Conservation (phyloP, 805 yeast species). For the Metschnikowia lunata region DNA sequence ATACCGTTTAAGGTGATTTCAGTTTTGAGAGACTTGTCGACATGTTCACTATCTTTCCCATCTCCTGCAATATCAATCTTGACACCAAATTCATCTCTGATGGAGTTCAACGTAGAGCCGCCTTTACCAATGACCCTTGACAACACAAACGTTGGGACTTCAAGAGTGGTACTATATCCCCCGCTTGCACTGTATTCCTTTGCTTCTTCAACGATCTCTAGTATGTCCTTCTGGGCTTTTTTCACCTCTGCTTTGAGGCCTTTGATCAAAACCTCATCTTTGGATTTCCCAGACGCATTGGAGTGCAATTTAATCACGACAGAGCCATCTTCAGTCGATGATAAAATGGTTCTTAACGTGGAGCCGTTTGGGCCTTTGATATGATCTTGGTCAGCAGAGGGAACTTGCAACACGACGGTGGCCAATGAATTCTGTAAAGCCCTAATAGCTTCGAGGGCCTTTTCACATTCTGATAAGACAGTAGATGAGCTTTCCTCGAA, state of each 20-base stretch:
- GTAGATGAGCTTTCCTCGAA: slow-evolving; percentile 59
- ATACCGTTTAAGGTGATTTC: slow-evolving; percentile 61
- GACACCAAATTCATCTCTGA: slow-evolving; percentile 72
- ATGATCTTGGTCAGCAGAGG: slow-evolving; percentile 51
- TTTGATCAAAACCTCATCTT: slow-evolving; percentile 56
- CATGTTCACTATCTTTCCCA: slow-evolving; percentile 30
- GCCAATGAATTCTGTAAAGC: slow-evolving; percentile 51
- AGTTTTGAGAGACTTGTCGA: slow-evolving; percentile 28
- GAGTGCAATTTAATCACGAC: slow-evolving; percentile 46
- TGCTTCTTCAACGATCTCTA: slow-evolving; percentile 51
- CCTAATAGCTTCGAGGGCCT: slow-evolving; percentile 54
- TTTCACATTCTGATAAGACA: slow-evolving; percentile 52
- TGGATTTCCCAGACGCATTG: slow-evolving; percentile 32
- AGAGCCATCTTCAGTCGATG: slow-evolving; percentile 34
- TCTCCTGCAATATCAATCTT: slow-evolving; percentile 65
- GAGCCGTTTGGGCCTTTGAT: slow-evolving; percentile 59
- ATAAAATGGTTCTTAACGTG: slow-evolving; percentile 46
- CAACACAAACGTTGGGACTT: slow-evolving; percentile 63
- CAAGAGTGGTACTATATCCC: slow-evolving; percentile 43
- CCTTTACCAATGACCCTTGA: slow-evolving; percentile 86
- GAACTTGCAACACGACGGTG: slow-evolving; percentile 47
- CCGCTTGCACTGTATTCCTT: slow-evolving; percentile 41
- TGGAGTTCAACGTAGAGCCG: slow-evolving; percentile 66
- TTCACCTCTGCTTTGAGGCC: slow-evolving; percentile 67
- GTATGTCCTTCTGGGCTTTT: slow-evolving; percentile 49